phyloP scores from a whole-genome alignment of 371 early-diverging fungal genomes.

The Rhizomucor miehei region DNA sequence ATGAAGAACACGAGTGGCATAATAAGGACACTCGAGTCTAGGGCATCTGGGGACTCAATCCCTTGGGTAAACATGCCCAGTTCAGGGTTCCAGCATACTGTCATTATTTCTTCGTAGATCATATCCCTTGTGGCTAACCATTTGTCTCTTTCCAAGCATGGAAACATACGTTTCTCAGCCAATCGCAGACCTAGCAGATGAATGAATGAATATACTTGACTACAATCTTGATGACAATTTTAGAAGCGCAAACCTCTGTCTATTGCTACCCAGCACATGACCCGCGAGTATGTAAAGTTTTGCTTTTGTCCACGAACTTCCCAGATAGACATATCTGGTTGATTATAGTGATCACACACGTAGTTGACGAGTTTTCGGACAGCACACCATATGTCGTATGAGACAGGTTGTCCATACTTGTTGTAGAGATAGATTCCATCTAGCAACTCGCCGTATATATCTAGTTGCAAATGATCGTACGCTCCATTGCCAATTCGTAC shows the following conservation, averaged over 20 bases:
- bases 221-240: neutral
- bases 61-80: constrained; percentile 62
- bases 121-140: constrained; percentile 67
- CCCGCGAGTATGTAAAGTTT: constrained; percentile 72
- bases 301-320: constrained; percentile 71
- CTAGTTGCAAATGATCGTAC: constrained; percentile 74
- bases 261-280: constrained; percentile 87
- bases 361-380: constrained; percentile 67
- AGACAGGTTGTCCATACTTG: constrained; percentile 74
- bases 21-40: constrained; percentile 72
- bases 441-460: constrained; percentile 83
- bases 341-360: constrained; percentile 66
- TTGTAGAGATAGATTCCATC: constrained; percentile 82
- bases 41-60: constrained; percentile 58
- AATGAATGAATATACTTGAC: neutral
- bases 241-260: constrained; percentile 58
- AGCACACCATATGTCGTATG: constrained; percentile 75
- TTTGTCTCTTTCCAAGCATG: constrained; percentile 55
- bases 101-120: constrained; percentile 74
- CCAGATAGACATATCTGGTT: constrained; percentile 77
- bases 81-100: constrained; percentile 60
- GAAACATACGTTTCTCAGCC: constrained; percentile 74
- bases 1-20: constrained; percentile 84
- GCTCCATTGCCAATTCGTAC: constrained; percentile 88
- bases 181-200: constrained; percentile 50